These are phyloP conservation scores for Podochytrium sp. DNA, from an alignment of 192 early-diverging fungal species.

Conservation along the genomic window DNA sequence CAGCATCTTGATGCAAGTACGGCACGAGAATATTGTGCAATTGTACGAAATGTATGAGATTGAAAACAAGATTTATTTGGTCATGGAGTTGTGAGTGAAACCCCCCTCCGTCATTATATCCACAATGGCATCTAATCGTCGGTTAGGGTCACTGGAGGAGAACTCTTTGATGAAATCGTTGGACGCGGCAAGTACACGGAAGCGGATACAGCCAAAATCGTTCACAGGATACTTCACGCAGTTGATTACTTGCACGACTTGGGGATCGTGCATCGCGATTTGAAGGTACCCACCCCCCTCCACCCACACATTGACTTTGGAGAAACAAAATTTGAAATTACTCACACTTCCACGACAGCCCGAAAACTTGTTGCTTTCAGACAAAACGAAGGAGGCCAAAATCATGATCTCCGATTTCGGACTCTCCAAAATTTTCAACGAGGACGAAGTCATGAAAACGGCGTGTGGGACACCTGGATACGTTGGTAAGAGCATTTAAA, in stretches of 20 bases:
- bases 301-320: no score
- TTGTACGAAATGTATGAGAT: slow-evolving; percentile 64
- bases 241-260: slow-evolving; percentile 83
- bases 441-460: slow-evolving; percentile 68
- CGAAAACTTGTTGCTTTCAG: slow-evolving; percentile 59
- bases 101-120: slow-evolving; percentile 1
- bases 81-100: slow-evolving; percentile 61
- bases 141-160: slow-evolving; percentile 77
- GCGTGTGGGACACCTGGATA: slow-evolving; percentile 88
- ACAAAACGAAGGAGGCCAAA: slow-evolving; percentile 50
- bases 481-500: slow-evolving; percentile 45
- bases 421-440: slow-evolving; percentile 78
- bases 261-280: slow-evolving; percentile 91
- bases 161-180: slow-evolving; percentile 92
- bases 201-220: slow-evolving; percentile 73
- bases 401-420: slow-evolving; percentile 98
- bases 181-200: slow-evolving; percentile 76
- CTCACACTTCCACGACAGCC: slow-evolving; percentile 38
- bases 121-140: slow-evolving; percentile 34
- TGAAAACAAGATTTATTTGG: slow-evolving; percentile 55
- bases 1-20: slow-evolving; percentile 68
- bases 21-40: slow-evolving; percentile 69
- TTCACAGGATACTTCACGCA: slow-evolving; percentile 79
- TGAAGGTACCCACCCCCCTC: slow-evolving; percentile 81
- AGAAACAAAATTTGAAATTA: neutral